Conservation (phyloP, 768 basidiomycete genomes). For the Trametes meyenii region DNA sequence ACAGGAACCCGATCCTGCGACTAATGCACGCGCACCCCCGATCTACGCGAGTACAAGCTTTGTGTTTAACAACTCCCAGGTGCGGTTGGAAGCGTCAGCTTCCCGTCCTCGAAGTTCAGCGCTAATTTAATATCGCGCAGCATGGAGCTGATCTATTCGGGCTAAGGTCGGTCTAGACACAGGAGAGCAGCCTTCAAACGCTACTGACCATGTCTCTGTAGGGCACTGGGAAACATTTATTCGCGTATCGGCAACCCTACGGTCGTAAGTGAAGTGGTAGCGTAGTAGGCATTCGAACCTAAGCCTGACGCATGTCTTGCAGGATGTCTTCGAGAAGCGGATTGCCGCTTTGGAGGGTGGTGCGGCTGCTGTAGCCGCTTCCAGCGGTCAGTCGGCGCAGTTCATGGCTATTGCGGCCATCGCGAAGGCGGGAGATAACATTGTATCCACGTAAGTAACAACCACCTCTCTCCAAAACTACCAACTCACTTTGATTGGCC, state of each 20-base stretch:
- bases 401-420: conserved; percentile 69
- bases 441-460: conserved; percentile 63
- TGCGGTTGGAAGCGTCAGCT: conserved; percentile 26
- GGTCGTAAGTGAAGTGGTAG: conserved; percentile 43
- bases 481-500: neutral
- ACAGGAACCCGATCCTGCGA: conserved; percentile 62
- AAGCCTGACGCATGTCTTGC: neutral
- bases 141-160: conserved; percentile 78
- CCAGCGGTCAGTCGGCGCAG: conserved; percentile 79
- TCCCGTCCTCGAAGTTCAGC: neutral
- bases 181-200: no score
- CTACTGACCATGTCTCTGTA: conserved; percentile 21
- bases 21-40: conserved; percentile 75
- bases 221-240: conserved; percentile 63
- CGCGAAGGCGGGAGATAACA: conserved; percentile 72
- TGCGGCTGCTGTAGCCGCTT: conserved; percentile 69
- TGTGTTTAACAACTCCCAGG: conserved; percentile 72
- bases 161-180: conserved; percentile 43
- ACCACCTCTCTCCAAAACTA: neutral
- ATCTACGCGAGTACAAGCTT: conserved; percentile 78
- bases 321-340: conserved; percentile 81
- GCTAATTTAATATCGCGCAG: conserved; percentile 37
- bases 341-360: conserved; percentile 84
- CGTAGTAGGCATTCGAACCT: neutral
- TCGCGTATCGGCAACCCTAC: conserved; percentile 72